These are phyloP conservation scores for Paraleonurus japonicus DNA, from an alignment of 257 asterid genomes.

Conservation along the genomic window DNA sequence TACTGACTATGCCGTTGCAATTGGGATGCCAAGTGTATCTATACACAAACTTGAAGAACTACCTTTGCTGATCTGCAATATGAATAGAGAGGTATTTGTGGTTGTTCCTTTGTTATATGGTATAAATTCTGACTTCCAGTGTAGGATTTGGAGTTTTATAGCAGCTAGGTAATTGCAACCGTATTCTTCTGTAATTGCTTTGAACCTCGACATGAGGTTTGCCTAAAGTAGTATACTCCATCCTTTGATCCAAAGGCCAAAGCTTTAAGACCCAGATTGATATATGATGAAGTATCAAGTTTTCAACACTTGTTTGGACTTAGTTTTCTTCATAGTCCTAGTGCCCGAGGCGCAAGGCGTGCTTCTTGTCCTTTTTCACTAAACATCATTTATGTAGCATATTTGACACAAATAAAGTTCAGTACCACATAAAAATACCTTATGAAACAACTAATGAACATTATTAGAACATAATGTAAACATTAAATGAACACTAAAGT, in stretches of 20 bases:
- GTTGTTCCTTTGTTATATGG: conserved; percentile 19
- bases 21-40: conserved; percentile 41
- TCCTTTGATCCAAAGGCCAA: conserved; percentile 5
- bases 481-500: too few species aligned
- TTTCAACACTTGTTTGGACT: background rate
- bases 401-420: too few species aligned
- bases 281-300: background rate
- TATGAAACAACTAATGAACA: too few species aligned
- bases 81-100: conserved; percentile 62
- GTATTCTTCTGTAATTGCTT: conserved; percentile 2
- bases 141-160: conserved; percentile 15
- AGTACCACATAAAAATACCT: too few species aligned
- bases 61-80: conserved; percentile 63
- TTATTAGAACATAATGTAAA: too few species aligned
- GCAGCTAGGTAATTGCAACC: background rate
- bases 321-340: too few species aligned
- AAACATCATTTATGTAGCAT: too few species aligned
- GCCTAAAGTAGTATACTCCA: background rate
- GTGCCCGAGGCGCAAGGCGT: too few species aligned
- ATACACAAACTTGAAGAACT: conserved; percentile 75
- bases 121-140: conserved; percentile 5
- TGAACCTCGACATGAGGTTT: conserved; percentile 10
- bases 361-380: too few species aligned
- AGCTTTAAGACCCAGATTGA: background rate
- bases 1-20: conserved; percentile 42